A percentile compares a stretch with the other conserved stretches of the same genome.
Evolutionary conservation across 371 early-diverging fungal species (phyloP).

Genomic region (Haplosporangium sp.): DNA sequence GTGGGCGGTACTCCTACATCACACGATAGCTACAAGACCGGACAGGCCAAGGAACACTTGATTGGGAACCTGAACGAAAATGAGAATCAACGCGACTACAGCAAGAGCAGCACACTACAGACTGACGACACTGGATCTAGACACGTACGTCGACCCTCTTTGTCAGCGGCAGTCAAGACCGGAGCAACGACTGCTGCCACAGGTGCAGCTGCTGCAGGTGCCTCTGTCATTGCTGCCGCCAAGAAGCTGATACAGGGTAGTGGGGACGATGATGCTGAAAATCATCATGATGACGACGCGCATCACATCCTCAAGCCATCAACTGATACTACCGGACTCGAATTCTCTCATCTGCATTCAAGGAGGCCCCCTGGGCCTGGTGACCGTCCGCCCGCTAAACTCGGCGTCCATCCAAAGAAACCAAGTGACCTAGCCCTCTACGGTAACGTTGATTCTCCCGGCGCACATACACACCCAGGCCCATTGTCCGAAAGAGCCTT

Average conservation of each 20-base stretch:
- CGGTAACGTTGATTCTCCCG: conserved; percentile 21
- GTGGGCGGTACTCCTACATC: conserved; percentile 12
- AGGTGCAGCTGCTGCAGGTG: conserved; percentile 22
- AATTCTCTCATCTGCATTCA: not conserved
- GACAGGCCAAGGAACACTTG: conserved; percentile 10
- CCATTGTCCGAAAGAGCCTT: conserved; percentile 8
- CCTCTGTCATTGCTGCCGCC: conserved; percentile 31
- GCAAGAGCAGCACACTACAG: too few relatives aligned
- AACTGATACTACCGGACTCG: not conserved
- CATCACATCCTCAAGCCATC: not conserved
- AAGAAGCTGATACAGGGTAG: conserved; percentile 14
- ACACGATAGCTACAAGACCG: conserved; percentile 13
- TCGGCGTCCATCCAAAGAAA: conserved; percentile 8
- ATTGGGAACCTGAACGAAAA: not conserved
- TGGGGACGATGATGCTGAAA: conserved; percentile 4
- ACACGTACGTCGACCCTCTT: conserved; percentile 4
- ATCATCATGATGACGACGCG: not conserved
- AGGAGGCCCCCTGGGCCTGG: conserved; percentile 2
- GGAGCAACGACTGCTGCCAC: conserved; percentile 18
- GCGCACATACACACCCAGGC: conserved; percentile 9
- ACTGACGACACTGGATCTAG: not conserved
- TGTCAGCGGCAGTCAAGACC: conserved; percentile 14
- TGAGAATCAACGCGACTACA: too few relatives aligned
- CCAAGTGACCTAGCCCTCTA: conserved; percentile 22
- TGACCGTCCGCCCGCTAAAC: conserved; percentile 11